These are phyloP conservation scores for Begonia masoniana DNA, from an alignment of 306 rosid genomes.

Conservation along the genomic window DNA sequence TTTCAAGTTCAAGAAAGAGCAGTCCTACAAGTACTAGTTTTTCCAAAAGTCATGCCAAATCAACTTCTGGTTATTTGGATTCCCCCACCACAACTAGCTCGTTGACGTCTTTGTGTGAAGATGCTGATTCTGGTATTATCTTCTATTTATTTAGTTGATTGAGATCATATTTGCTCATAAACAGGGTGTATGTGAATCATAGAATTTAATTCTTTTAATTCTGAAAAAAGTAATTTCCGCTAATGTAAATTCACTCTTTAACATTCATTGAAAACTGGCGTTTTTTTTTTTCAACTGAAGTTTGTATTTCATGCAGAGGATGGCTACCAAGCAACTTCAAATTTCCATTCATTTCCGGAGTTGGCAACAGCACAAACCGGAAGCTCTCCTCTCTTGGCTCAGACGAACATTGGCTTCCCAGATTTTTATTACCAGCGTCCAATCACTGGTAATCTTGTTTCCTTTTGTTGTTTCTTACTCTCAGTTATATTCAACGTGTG, in stretches of 20 bases:
- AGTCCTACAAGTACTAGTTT: constrained; percentile 41
- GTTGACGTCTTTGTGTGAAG: constrained; percentile 59
- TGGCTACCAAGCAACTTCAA: constrained; percentile 32
- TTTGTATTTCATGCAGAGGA: constrained; percentile 30
- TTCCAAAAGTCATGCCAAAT: constrained; percentile 28
- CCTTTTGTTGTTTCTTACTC: constrained; percentile 1
- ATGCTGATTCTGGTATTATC: constrained; percentile 70
- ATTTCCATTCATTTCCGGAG: constrained; percentile 20
- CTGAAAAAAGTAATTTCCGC: no score
- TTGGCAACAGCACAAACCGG: constrained; percentile 12
- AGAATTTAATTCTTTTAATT: no score
- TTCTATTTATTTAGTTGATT: constrained; percentile 15
- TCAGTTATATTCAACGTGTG: neutral
- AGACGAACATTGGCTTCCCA: constrained; percentile 20
- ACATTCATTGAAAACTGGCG: no score
- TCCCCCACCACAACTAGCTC: constrained; percentile 57
- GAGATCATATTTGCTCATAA: constrained; percentile 3
- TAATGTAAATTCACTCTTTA: no score
- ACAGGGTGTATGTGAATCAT: no score
- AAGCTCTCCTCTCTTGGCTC: constrained; percentile 23
- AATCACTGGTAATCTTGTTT: constrained; percentile 20
- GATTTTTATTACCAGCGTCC: constrained; percentile 22
- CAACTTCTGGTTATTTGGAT: constrained; percentile 50
- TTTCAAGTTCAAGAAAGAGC: constrained; percentile 31
- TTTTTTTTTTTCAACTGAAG: constrained; percentile 6